phyloP scores from a whole-genome alignment of 768 basidiomycete genomes.

The Cantharellus cinnabarinus region DNA sequence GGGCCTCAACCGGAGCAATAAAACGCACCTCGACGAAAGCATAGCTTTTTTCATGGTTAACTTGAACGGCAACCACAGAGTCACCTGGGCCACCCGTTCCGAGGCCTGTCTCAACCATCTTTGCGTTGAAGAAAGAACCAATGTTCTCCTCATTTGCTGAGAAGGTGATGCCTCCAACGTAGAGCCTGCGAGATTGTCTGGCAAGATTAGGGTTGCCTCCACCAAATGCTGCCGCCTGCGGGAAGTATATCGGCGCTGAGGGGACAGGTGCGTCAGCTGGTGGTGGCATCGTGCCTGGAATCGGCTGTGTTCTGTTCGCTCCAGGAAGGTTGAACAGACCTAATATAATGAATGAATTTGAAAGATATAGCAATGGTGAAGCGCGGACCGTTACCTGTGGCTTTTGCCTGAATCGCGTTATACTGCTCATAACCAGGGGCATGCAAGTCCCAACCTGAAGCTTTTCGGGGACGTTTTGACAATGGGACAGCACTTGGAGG shows the following conservation, averaged over 20 bases:
- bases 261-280: conserved; percentile 48
- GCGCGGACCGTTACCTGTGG: conserved; percentile 46
- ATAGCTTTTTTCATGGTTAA: conserved; percentile 98
- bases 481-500: conserved; percentile 67
- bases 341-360: conserved; percentile 16
- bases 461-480: conserved; percentile 70
- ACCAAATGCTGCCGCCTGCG: conserved; percentile 49
- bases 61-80: conserved; percentile 81
- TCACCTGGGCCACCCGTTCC: conserved; percentile 72
- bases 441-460: conserved; percentile 92
- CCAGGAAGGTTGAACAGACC: conserved; percentile 95
- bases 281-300: conserved; percentile 59
- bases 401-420: conserved; percentile 91
- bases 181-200: conserved; percentile 83
- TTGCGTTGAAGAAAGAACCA: conserved; percentile 83
- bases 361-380: not conserved
- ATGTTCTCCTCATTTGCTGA: conserved; percentile 87
- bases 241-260: conserved; percentile 26
- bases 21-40: conserved; percentile 82
- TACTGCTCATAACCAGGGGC: conserved; percentile 92
- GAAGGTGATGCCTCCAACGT: conserved; percentile 90
- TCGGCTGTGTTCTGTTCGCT: conserved; percentile 64
- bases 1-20: not conserved
- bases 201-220: conserved; percentile 75
- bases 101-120: conserved; percentile 85